Base-by-base conservation (phyloP, 805 yeast genomes). In the Myxozyma vanderwaltii region DNA sequence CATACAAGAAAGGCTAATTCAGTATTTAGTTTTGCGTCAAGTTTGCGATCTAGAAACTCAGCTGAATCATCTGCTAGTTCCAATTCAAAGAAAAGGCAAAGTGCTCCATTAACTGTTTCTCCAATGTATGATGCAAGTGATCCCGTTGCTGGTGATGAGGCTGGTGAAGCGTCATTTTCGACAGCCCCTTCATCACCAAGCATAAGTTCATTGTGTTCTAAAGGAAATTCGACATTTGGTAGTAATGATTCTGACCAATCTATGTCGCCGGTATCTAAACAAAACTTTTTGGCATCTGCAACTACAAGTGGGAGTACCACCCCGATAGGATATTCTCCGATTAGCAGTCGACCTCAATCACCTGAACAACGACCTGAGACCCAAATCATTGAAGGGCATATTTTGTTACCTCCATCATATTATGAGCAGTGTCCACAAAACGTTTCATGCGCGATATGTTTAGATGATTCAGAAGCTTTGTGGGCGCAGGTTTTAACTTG, bases 311-410 rank as follows among this genome's bases (percentile, higher is more conserved):
- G 38, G 19, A 21, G 15, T 13, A 39, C 35, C 10, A 36, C 52
- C 4, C 23, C 50, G 19, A 24, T 23, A 5, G 19, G 21, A 35
- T 33, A 36, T 2, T 48, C 51, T 10, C 33, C 52, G 43, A 23
- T 26, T 12, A 13, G 17, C 29, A 48, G 52, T n/a, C 52, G 21
- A 24, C 33, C 52, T 15, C 40, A 17, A 24, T 48, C 52, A 15
- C 52, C 52, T 13, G 26, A 23, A 26, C 19, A 24, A 5, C 52
- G 44, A 15, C 35, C 31, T 5, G 52, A 48, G 33, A n/a, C 40
- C 2, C 46, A 39, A 39, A 41, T 39, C 17, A 47, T 56, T 2
- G 63, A 59, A 33, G 63, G 63, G 5, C 63, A 59, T 40, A 23
- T 55, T 24, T 35, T 59, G 29, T 10, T 46, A 23, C n/a, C 43